Evolutionary conservation across 169 alveolate species (phyloP), one percentile per base, ranked within the genome.

Genomic region (Eimeria tenella): DNA sequence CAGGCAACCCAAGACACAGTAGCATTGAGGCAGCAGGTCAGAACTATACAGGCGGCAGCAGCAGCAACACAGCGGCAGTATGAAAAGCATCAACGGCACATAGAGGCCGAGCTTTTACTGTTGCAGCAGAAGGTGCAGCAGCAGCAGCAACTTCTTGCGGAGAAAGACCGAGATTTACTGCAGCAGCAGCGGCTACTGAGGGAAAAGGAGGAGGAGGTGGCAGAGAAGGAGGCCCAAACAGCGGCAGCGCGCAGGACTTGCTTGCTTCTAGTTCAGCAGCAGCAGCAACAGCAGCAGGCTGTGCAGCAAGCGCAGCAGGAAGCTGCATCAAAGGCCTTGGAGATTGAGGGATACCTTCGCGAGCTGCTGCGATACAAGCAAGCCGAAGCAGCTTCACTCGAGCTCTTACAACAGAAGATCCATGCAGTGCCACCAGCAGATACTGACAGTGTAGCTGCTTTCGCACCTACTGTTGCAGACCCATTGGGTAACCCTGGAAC

Each of bases 271-370:
- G 89, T 73, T 77, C 86, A 77, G 73, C 89, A 90, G 71, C 86
- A 81, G 86, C 86, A 60, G 55, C 94, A 90, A 55, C 82, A 73
- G 82, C 88, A 77, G 81, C 68, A n/a, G 58, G 90, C 90, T 21
- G 89, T 90, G 90, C 94, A 90, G 42, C 19, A 10, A 31, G 94
- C 94, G 70, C 94, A 90, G 60, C 94, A 90, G 62, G 94, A 90
- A 90, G 94, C 58, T 62, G 86, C 86, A 65, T 89, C 86, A 53
- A 90, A 77, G 15, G 94, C 94, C 10, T 53, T 90, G 15, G 94
- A 90, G 90, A 90, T 71, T 10, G 94, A 90, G 63, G 81, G 94
- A 11, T 90, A 90, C 70, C 90, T 90, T 56, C 79, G 94, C 5
- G 94, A 90, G 94, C 90, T 90, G 55, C 83, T 90, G 90, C 86